Evolutionary conservation across 352 stramenopile genomes (phyloP).

Genomic region (Pythium rhizo-oryzae): DNA sequence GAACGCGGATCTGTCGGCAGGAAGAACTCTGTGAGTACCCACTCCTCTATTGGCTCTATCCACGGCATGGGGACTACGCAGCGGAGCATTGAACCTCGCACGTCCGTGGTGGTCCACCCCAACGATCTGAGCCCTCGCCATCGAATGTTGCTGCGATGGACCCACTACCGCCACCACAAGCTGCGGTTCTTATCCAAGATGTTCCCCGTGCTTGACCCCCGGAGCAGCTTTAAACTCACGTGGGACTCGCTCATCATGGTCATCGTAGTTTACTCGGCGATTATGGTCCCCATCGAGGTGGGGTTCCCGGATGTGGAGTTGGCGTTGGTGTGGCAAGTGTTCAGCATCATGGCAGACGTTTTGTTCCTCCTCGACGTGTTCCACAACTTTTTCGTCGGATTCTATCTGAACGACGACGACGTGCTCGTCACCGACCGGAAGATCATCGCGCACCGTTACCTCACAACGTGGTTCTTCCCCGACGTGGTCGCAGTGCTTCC

Average conservation of each 20-base stretch:
- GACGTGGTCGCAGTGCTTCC: slow-evolving; percentile 56
- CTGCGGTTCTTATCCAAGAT: slow-evolving; percentile 40
- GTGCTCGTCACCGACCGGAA: slow-evolving; percentile 48
- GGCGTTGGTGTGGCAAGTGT: slow-evolving; percentile 21
- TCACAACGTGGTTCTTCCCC: slow-evolving; percentile 61
- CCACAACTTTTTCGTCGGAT: slow-evolving; percentile 76
- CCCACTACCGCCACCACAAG: slow-evolving; percentile 46
- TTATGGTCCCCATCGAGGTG: slow-evolving; percentile 72
- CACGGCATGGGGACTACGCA: background rate
- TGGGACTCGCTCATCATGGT: slow-evolving; percentile 78
- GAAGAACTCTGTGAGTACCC: slow-evolving; percentile 21
- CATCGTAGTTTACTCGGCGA: slow-evolving; percentile 72
- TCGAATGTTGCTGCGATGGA: slow-evolving; percentile 39
- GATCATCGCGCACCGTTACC: slow-evolving; percentile 53
- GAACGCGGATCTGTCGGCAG: slow-evolving; percentile 14
- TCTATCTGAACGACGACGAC: slow-evolving; percentile 66
- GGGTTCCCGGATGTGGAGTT: slow-evolving; percentile 68
- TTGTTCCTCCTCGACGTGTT: slow-evolving; percentile 70
- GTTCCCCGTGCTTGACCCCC: slow-evolving; percentile 56
- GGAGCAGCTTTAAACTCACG: slow-evolving; percentile 53
- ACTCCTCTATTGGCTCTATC: slow-evolving; percentile 20
- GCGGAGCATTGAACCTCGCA: slow-evolving; percentile 29
- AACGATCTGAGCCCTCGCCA: slow-evolving; percentile 32
- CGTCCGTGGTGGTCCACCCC: slow-evolving; percentile 37
- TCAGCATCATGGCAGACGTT: slow-evolving; percentile 45